Evolutionary conservation across 1,139 yeast species (phyloP), one percentile per base, ranked within the genome.

Genomic region (Waltiozyma sp.): DNA sequence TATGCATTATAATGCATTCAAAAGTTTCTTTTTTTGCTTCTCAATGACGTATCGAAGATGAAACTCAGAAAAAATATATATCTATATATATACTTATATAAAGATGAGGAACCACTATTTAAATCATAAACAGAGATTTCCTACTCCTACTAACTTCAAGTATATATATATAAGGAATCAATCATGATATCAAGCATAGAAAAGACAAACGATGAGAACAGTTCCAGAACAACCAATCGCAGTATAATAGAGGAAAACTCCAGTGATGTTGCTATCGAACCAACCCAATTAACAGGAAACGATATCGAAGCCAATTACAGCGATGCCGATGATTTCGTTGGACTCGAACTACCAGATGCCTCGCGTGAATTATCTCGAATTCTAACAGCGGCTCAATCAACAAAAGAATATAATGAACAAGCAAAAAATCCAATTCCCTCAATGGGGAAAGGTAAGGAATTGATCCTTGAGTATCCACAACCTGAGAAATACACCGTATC

Each of bases 361-460:
- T 48, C 49, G 1, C 49, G 55, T 43, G 42, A 49, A 21, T 24
- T 52, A 23, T 50, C 54, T 3, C 40, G 54, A 19, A 47, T 43
- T 1, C 28, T 52, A 31, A 52, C 54, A 1, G 40, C 38, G 33
- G 38, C 44, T n/a, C 38, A 40, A 13, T 41, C 47, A 2, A 43
- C 51, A 1, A 41, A 46, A 3, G 47, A 46, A 11, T 56, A 47
- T 2, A 62, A 59, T 5, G 60, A 61, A 28, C 61, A 61, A 44
- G 59, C 60, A 26, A 59, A 44, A 19, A 40, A 58, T 43, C 63
- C 69, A 16, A 53, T 69, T 16, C 70, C 72, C 18, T 58, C 61
- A 34, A 78, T 79, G 83, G 86, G 86, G 28, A 73, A 72, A 18
- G 73, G 69, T 23, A 68, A 75, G 53, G 69, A 66, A 4, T 69